Evolutionary conservation across 495 filamentous ascomycete species (phyloP), one percentile per base, ranked within the genome.

Genomic region (Penicillium cataractarum): DNA sequence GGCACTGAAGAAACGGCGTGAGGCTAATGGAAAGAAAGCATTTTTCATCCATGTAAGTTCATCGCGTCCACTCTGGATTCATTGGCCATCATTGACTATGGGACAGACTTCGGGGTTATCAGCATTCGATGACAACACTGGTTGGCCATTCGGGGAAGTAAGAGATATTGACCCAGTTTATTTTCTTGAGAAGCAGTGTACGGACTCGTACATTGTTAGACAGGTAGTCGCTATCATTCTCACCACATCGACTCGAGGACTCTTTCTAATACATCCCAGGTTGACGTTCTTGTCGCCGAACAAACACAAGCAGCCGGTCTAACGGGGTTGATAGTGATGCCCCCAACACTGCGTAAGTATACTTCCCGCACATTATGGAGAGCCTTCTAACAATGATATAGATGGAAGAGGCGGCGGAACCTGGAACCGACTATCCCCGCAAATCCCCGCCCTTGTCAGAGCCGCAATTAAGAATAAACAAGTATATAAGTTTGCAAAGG

Each of bases 131-230:
- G 53, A 62, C 5, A 57, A 42, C 27, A 62, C 42, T 3, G 44
- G 53, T 21, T 57, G 60, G 60, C 60, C 60, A 2, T 62, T 62
- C 21, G 60, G 60, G 0, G 15, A 42, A 22, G 33, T 57, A 5
- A 52, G 46, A 51, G 60, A 62, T 32, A 57, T 24, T 57, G 54
- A 62, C 19, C 26, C 53, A 1, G 60, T 62, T 0, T 62, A 57
- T 27, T 55, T 51, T 17, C 53, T 62, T 13, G 54, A 62, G 27
- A 57, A 49, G n/a, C 40, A 57, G 19, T 57, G 52, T 19, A 51
- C 32, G 46, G 60, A 62, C 1, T 33, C 60, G 3, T 57, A 62
- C 44, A 24, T 62, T 29, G 53, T 57, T 3, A 24, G 60, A 26
- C 42, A 62, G 22, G 53, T 62, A 26, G n/a, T 17, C 8, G n/a